Base-by-base conservation (phyloP, 2,329 filamentous ascomycete genomes). In the Xylaria hypoxylon region DNA sequence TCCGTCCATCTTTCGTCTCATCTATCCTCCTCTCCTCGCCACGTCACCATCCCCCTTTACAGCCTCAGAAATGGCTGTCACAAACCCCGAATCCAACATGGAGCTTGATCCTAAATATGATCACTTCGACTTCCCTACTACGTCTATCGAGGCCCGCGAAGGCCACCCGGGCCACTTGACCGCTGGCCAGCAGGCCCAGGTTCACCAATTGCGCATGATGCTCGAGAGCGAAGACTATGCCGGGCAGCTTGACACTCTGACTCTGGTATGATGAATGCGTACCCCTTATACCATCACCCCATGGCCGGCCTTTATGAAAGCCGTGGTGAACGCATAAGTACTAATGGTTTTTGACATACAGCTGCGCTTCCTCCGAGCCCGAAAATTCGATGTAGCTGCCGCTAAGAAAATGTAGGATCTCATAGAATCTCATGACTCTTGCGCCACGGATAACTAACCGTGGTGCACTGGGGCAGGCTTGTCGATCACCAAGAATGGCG, bases 401-500 rank as follows among this genome's bases (percentile, higher is more conserved):
- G 80, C 94, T 72, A 96, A 97, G 87, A 83, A 90, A 77, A 99
- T 99, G 96, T 97, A 45, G 22, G 28, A 26, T n/a, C 5, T 33
- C 55, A n/a, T 17, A 28, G 2, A n/a, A 38, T 40, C 31, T 28
- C 13, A 38, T 15, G 13, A 13, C 6, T 13, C 3, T 38, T 19
- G 13, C 17, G 3, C 40, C 45, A 7, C 26, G 17, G 24, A 19
- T 22, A 3, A 28, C 55, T 67, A 51, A 69, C 55, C 31, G 48
- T 15, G 7, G 17, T 24, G 26, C 22, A 11, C 11, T 26, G 19
- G 10, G 10, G 47, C 66, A 97, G 95, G 94, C 98, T 97, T 82
- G 78, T 93, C 74, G 92, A 96, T 76, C 95, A 98, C 84, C 90
- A 92, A n/a, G n/a, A n/a, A 78, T 99, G 96, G 96, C 89, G 96